Conservation (phyloP, 331 rosid species). For the Pyracantha coccinea region DNA sequence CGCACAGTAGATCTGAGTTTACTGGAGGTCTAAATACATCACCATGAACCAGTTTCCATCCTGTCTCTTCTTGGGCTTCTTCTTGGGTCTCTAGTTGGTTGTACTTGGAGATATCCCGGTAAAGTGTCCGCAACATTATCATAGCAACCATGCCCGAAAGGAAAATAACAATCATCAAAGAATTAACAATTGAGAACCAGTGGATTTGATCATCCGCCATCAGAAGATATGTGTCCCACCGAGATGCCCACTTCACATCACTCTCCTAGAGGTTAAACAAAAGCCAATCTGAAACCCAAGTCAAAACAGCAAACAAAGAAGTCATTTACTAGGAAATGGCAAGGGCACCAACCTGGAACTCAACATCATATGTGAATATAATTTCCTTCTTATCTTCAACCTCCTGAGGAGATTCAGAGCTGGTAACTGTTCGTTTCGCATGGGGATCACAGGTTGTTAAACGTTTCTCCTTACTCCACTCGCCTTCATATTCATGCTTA, state of each 20-base stretch:
- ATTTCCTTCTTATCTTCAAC: conserved; percentile 87
- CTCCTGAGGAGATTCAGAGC: conserved; percentile 81
- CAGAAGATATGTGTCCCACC: conserved; percentile 96
- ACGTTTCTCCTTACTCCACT: conserved; percentile 48
- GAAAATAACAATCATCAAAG: conserved; percentile 90
- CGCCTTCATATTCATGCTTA: conserved; percentile 73
- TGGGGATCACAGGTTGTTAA: conserved; percentile 92
- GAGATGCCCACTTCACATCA: conserved; percentile 93
- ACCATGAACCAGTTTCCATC: conserved; percentile 94
- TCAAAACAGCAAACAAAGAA: neutral
- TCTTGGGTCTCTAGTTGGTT: conserved; percentile 92
- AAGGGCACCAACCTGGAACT: conserved; percentile 57
- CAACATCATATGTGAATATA: conserved; percentile 84
- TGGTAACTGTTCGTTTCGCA: conserved; percentile 49
- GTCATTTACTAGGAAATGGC: neutral
- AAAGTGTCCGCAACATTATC: conserved; percentile 95
- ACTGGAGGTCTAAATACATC: conserved; percentile 88
- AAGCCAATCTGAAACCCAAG: conserved; percentile 7
- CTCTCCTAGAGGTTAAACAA: conserved; percentile 51
- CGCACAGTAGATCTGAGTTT: conserved; percentile 75
- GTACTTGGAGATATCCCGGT: conserved; percentile 95
- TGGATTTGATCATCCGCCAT: conserved; percentile 97
- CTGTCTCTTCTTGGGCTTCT: conserved; percentile 96
- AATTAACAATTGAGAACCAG: conserved; percentile 90
- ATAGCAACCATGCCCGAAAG: conserved; percentile 97